Base-by-base conservation (phyloP, 2,329 filamentous ascomycete genomes). In the Fusarium armeniacum region DNA sequence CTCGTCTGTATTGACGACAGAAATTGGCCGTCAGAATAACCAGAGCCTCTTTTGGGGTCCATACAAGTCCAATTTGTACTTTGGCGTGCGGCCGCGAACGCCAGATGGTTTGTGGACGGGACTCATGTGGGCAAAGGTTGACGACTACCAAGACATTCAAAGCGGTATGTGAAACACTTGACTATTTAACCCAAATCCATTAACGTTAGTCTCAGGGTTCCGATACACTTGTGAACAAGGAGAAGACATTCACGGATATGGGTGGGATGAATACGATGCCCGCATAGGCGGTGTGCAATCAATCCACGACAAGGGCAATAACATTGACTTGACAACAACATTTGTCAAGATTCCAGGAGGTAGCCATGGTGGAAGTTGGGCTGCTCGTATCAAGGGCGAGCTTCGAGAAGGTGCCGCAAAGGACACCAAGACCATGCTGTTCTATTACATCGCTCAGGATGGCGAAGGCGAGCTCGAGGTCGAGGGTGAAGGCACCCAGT, bases 231-330 rank as follows among this genome's bases (percentile, higher is more conserved):
- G 96, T 81, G 96, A 98, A 80, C 96, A 99, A 79, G 89, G 96
- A 78, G 93, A 97, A 78, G 92, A 92, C 70, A 97, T 99, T 87
- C 91, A 89, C 49, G 95, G 95, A 58, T 99, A 99, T 79, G 96
- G 96, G 67, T 99, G 96, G 96, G 94, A 98, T 75, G 93, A 97
- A 78, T 99, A 97, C 79, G 96, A 99, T 80, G 90, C 94, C 24
- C 87, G 96, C 61, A 91, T 86, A 59, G 96, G 96, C 67, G 96
- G 96, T 58, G 86, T 92, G 24, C 93, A 99, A 81, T 92, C 92
- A 1, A 95, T 99, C 63, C 93, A 97, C 77, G 96, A 99, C 79
- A 90, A 90, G 56, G 91, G 88, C 50, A 99, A 99, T 81, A 88
- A 87, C 60, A 87, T 99, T 71, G 94, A 98, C 81, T 87, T 99